Percentiles rank a stretch among this genome's conserved stretches.
Evolutionary conservation across 2,329 filamentous ascomycete genomes (phyloP).

Genomic region (Eurotiales sp.): DNA sequence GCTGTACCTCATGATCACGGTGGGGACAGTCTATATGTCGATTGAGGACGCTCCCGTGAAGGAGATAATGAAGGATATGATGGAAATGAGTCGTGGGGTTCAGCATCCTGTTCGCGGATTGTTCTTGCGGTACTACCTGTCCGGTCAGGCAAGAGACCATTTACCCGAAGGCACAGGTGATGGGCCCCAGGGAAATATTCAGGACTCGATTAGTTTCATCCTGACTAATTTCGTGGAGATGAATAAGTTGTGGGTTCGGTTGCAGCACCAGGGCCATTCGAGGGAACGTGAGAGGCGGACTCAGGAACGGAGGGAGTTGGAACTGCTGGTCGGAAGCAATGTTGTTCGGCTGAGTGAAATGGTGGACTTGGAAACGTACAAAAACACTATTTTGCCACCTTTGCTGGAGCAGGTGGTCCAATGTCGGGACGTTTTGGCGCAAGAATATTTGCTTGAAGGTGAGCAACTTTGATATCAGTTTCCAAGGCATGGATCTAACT

Average conservation of each 20-base stretch:
- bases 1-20: constrained; percentile 98
- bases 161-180: constrained; percentile 79
- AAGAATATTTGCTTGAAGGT: constrained; percentile 92
- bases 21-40: constrained; percentile 98
- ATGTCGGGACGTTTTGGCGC: constrained; percentile 91
- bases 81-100: constrained; percentile 99
- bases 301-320: constrained; percentile 90
- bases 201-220: constrained; percentile 97
- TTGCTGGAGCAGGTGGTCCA: constrained; percentile 96
- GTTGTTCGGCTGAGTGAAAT: constrained; percentile 91
- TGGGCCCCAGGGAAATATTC: constrained; percentile 89
- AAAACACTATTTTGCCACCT: constrained; percentile 80
- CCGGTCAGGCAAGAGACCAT: constrained; percentile 86
- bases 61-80: constrained; percentile 99
- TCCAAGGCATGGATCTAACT: constrained; percentile 19
- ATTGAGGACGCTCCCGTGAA: constrained; percentile 98
- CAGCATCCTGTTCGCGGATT: constrained; percentile 94
- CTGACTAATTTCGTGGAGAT: constrained; percentile 99
- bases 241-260: constrained; percentile 98
- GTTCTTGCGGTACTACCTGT: constrained; percentile 93
- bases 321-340: constrained; percentile 93
- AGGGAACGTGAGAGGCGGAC: constrained; percentile 89
- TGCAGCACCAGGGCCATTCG: constrained; percentile 97
- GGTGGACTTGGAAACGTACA: constrained; percentile 92
- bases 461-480: constrained; percentile 15